Conservation (phyloP, 257 asterid species). For the Anisodus acutangulus region DNA sequence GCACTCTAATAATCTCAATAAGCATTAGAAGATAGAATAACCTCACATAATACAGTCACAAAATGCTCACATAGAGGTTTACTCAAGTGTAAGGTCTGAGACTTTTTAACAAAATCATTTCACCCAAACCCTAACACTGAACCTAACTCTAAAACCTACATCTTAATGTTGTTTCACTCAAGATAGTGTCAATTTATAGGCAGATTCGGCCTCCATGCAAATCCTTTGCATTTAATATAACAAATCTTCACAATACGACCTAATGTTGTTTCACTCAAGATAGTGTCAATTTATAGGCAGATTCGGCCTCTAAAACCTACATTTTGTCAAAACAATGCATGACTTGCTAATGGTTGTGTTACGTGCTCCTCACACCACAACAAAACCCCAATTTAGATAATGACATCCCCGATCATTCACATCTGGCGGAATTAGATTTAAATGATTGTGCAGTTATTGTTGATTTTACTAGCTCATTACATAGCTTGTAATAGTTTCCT, state of each 20-base stretch:
- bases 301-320: background rate
- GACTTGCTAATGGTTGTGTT: background rate
- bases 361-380: background rate
- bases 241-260: background rate
- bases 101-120: background rate
- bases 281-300: background rate
- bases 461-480: background rate
- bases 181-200: background rate
- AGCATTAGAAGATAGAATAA: conserved; percentile 1
- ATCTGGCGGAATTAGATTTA: background rate
- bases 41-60: background rate
- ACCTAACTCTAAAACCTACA: background rate
- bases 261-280: background rate
- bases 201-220: background rate
- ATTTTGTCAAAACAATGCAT: background rate
- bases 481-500: background rate
- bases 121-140: background rate
- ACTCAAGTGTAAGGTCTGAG: background rate
- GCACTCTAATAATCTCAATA: background rate
- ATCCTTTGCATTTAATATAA: background rate
- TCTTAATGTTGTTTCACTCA: background rate
- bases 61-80: conserved; percentile 10
- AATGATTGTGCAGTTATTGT: background rate
- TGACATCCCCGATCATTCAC: background rate
- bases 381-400: background rate